Conservation (phyloP, 2,329 filamentous ascomycete species). For the Hymenoscyphus scutula region DNA sequence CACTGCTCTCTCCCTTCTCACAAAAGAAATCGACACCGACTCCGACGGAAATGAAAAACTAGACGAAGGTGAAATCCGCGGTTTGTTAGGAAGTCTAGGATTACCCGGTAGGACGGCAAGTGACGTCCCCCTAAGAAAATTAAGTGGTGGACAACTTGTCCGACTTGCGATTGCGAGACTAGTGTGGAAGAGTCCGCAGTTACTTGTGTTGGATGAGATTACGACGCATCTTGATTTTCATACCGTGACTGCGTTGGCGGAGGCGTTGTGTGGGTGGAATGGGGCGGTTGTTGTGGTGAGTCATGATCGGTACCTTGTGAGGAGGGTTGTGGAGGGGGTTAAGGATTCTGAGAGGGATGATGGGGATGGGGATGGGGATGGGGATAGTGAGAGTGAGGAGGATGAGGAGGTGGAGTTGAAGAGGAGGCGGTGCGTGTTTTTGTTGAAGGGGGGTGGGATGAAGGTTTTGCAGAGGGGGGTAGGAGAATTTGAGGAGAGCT, state of each 20-base stretch:
- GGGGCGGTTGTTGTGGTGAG: constrained; percentile 76
- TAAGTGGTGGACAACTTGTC: constrained; percentile 79
- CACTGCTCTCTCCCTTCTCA: constrained; percentile 65
- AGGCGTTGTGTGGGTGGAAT: constrained; percentile 64
- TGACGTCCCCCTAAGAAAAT: constrained; percentile 67
- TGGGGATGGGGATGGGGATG: constrained; percentile 46
- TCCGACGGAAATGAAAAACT: constrained; percentile 39
- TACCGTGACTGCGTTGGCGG: constrained; percentile 69
- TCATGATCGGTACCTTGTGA: constrained; percentile 80
- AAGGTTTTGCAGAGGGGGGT: constrained; percentile 57
- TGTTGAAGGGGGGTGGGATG: constrained; percentile 58
- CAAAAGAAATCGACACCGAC: constrained; percentile 50
- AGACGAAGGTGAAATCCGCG: constrained; percentile 66
- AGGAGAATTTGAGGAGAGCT: constrained; percentile 60
- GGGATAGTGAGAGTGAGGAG: too few relatives aligned
- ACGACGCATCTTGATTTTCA: constrained; percentile 89
- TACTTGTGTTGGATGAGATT: constrained; percentile 94
- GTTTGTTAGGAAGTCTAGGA: constrained; percentile 65
- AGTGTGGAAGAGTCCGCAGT: constrained; percentile 97
- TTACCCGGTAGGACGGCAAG: constrained; percentile 68
- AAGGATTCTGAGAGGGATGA: constrained; percentile 41
- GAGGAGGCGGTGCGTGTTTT: constrained; percentile 56
- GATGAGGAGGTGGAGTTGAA: constrained; percentile 46
- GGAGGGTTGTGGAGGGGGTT: constrained; percentile 66
- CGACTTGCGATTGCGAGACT: constrained; percentile 86